phyloP scores from a whole-genome alignment of 805 yeast species.

The Priceomyces medius region DNA sequence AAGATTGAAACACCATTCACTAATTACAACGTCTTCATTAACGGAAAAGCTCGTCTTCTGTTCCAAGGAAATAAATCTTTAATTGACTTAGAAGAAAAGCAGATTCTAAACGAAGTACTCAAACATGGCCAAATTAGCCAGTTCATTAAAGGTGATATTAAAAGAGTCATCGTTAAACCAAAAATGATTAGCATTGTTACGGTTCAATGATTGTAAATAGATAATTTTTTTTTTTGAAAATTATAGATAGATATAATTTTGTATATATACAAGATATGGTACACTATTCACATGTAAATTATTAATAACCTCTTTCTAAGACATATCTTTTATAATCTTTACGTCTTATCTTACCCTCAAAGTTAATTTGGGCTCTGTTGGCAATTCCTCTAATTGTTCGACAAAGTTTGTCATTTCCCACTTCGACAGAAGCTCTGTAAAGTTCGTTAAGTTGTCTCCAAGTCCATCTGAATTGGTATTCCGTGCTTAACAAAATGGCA shows the following conservation, averaged over 20 bases:
- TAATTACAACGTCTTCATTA: conserved; percentile 61
- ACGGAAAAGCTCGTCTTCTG: conserved; percentile 65
- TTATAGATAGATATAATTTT: conserved; percentile 7
- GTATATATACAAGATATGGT: conserved; percentile 5
- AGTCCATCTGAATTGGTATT: conserved; percentile 70
- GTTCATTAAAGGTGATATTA: conserved; percentile 41
- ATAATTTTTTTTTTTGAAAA: conserved; percentile 1
- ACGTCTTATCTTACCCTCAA: conserved; percentile 39
- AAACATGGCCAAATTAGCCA: conserved; percentile 36
- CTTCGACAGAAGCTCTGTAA: conserved; percentile 28
- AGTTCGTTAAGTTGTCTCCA: conserved; percentile 35
- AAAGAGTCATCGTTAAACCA: conserved; percentile 55
- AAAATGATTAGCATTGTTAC: conserved; percentile 47
- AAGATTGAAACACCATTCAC: conserved; percentile 37
- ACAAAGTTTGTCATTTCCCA: conserved; percentile 30
- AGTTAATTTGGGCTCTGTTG: conserved; percentile 33
- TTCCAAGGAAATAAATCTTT: conserved; percentile 37
- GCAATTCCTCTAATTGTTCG: conserved; percentile 33
- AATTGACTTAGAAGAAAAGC: conserved; percentile 28
- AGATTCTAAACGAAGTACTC: conserved; percentile 36
- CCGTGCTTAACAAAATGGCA: conserved; percentile 63
- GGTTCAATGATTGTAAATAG: conserved; percentile 11
- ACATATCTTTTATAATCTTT: conserved; percentile 33
- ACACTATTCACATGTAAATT: conserved; percentile 13
- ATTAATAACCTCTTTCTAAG: conserved; percentile 31